Evolutionary conservation across 345 rosid species (phyloP), one percentile per base, ranked within the genome.

Genomic region (Nasturtium officinale): DNA sequence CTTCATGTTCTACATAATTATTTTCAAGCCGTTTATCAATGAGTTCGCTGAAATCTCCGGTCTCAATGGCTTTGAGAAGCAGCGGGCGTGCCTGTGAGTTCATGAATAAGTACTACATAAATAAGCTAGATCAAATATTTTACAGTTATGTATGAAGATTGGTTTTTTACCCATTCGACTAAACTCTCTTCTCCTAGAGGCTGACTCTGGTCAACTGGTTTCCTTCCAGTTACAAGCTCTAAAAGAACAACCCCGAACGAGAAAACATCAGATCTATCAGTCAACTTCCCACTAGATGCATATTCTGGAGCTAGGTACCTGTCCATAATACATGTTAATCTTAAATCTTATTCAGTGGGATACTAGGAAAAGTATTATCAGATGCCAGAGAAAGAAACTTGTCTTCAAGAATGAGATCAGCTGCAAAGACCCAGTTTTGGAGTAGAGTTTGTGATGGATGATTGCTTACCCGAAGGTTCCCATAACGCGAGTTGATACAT

Each of bases 251-350:
- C 99, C 57, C 96, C 99, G 51, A 92, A 96, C 32, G 99, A 96
- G 86, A 71, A 92, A 46, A 92, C 99, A 65, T 96, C 99, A 0
- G 98, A 96, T 78, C 94, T 85, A 78, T 92, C 98, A 3, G 97
- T 92, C 77, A 96, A 35, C 66, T 96, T 96, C 57, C 99, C 99
- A 70, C 98, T 96, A 3, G 90, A 83, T 59, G 99, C 99, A 83
- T 96, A 92, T 81, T 91, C 99, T 3, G 99, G 98, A 17, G 99
- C 99, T 61, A 95, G 64, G 72, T 95, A 95, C 86, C 99, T 96
- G 82, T 64, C 83, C 76, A 53, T 15, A 25, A 43, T 25, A 45
- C 17, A 68, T 43, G 13, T 60, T 45, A 65, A 51, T 17, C 57
- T 53, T 54, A 42, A 60, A 26, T 42, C 45, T 53, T 37, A 61